These are phyloP conservation scores for Microdochium bolleyi DNA, from an alignment of 2,329 filamentous ascomycete genomes.

Conservation along the genomic window DNA sequence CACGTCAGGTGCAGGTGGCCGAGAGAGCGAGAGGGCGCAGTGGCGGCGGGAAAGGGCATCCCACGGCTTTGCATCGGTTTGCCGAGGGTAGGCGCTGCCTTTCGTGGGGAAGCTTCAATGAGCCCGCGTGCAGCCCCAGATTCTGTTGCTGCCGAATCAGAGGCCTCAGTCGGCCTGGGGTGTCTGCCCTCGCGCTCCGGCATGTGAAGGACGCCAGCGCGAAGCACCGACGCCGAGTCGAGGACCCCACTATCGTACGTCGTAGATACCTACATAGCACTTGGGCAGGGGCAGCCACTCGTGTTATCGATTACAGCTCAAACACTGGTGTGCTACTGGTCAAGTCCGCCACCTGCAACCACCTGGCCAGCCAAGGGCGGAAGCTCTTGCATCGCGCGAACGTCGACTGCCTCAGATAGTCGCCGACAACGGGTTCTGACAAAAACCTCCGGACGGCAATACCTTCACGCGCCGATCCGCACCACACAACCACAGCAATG, in stretches of 20 bases:
- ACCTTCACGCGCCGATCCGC: too few species aligned
- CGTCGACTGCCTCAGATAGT: too few species aligned
- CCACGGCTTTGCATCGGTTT: not conserved
- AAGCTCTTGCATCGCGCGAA: too few species aligned
- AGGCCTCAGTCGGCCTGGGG: not conserved
- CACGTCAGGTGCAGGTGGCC: not conserved
- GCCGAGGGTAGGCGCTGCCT: not conserved
- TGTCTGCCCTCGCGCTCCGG: not conserved
- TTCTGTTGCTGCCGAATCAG: not conserved
- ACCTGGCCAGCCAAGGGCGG: too few species aligned
- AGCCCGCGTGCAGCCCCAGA: not conserved
- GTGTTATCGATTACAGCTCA: too few species aligned
- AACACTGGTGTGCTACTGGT: too few species aligned
- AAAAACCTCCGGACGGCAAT: too few species aligned
- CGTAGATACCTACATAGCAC: too few species aligned
- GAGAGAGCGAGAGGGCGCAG: not conserved
- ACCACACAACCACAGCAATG: conserved; percentile 11
- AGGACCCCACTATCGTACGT: too few species aligned
- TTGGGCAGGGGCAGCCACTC: too few species aligned
- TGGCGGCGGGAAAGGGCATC: not conserved
- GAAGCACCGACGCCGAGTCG: not conserved
- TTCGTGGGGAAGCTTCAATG: not conserved
- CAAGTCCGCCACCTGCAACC: too few species aligned
- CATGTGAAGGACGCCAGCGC: not conserved
- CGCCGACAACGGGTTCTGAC: too few species aligned